phyloP scores from a whole-genome alignment of 2,329 filamentous ascomycete genomes.

The Apiospora hydei region DNA sequence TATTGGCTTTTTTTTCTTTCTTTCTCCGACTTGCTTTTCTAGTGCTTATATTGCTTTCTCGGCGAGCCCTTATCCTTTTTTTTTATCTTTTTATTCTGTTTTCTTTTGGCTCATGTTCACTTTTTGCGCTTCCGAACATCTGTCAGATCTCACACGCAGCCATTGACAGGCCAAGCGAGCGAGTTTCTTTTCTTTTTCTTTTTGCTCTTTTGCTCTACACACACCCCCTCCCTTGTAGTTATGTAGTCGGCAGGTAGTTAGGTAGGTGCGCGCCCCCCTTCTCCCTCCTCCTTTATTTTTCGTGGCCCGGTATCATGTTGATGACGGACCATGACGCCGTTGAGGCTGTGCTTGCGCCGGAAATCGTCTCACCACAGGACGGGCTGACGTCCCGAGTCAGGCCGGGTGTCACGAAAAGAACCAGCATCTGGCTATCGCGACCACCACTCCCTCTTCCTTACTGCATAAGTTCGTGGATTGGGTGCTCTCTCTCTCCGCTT shows the following conservation, averaged over 20 bases:
- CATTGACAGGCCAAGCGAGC: not conserved
- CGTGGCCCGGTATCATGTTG: slow-evolving; percentile 14
- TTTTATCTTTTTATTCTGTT: not conserved
- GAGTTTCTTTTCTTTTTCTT: not conserved
- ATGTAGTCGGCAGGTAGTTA: not conserved
- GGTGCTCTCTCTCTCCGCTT: not conserved
- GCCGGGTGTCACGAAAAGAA: slow-evolving; percentile 10
- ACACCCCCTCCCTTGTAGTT: not conserved
- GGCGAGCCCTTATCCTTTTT: not conserved
- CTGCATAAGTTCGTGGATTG: not conserved
- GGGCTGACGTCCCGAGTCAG: slow-evolving; percentile 11
- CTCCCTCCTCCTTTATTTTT: not conserved
- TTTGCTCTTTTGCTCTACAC: not conserved
- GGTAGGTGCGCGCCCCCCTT: not conserved
- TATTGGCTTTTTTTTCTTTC: not conserved
- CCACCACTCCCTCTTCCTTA: not conserved
- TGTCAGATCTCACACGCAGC: slow-evolving; percentile 1
- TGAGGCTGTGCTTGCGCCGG: slow-evolving; percentile 15
- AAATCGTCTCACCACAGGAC: slow-evolving; percentile 19
- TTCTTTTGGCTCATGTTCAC: no score
- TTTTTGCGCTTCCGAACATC: not conserved
- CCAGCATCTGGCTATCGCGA: not conserved
- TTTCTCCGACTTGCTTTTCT: not conserved
- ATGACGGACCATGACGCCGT: slow-evolving; percentile 16
- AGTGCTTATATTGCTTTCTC: not conserved